phyloP scores from a whole-genome alignment of 2,329 filamentous ascomycete genomes.

The Ophiosphaerella narmari region DNA sequence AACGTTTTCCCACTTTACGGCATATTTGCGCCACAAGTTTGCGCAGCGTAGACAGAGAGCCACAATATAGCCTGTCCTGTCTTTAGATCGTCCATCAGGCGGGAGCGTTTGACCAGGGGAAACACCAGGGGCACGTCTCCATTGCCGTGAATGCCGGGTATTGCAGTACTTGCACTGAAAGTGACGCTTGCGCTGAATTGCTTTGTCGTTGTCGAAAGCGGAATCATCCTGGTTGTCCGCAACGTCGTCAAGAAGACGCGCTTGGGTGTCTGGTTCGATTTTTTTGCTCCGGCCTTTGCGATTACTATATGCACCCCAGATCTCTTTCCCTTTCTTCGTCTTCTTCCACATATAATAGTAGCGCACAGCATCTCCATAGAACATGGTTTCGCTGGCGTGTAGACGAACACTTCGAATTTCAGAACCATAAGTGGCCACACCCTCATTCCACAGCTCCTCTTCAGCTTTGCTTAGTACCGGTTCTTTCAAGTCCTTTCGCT shows the following conservation, averaged over 20 bases:
- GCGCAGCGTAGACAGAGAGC: constrained; percentile 90
- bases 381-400: constrained; percentile 78
- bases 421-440: constrained; percentile 85
- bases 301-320: constrained; percentile 88
- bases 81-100: constrained; percentile 73
- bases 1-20: constrained; percentile 91
- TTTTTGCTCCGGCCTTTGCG: constrained; percentile 90
- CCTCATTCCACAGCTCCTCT: constrained; percentile 89
- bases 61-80: constrained; percentile 75
- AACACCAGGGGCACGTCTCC: constrained; percentile 84
- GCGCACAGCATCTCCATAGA: constrained; percentile 79
- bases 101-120: constrained; percentile 71
- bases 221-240: constrained; percentile 94
- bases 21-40: constrained; percentile 93
- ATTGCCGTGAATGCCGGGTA: constrained; percentile 79
- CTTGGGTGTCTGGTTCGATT: constrained; percentile 57
- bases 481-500: constrained; percentile 76
- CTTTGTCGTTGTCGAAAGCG: constrained; percentile 90
- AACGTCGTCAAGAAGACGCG: constrained; percentile 87
- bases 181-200: constrained; percentile 73
- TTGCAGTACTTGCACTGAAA: constrained; percentile 96
- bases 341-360: constrained; percentile 99
- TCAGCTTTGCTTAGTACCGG: constrained; percentile 79
- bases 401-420: constrained; percentile 83
- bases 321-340: constrained; percentile 77